Evolutionary conservation across 139 green algal species (phyloP).

Genomic region (Micromonas commoda): DNA sequence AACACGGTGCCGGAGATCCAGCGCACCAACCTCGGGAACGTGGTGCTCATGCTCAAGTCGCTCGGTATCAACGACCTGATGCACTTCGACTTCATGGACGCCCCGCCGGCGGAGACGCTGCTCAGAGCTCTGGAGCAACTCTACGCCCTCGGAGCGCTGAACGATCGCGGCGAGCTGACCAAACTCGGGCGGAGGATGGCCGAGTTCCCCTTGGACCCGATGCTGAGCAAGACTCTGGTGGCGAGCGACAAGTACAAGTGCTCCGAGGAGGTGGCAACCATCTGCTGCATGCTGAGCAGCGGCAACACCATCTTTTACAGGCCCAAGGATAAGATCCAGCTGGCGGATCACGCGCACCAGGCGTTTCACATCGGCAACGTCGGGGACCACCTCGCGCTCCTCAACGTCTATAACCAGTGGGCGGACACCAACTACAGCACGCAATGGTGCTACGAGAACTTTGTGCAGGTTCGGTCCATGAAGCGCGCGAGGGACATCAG

Average conservation of each 20-base stretch:
- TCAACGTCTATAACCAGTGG: constrained; percentile 98
- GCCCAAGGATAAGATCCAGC: constrained; percentile 61
- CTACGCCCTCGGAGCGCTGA: constrained; percentile 91
- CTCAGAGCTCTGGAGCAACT: constrained; percentile 82
- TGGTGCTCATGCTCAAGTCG: constrained; percentile 46
- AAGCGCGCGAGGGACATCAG: constrained; percentile 66
- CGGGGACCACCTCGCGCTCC: constrained; percentile 95
- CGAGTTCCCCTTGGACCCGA: constrained; percentile 95
- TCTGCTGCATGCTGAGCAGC: constrained; percentile 88
- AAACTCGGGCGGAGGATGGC: constrained; percentile 94
- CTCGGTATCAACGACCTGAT: constrained; percentile 98
- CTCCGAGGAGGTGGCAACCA: constrained; percentile 92
- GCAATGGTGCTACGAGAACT: constrained; percentile 91
- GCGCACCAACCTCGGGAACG: constrained; percentile 51
- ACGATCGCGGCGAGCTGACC: constrained; percentile 91
- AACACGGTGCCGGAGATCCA: constrained; percentile 50
- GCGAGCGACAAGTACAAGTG: constrained; percentile 89
- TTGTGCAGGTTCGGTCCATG: constrained; percentile 87
- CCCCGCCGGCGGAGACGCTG: constrained; percentile 61
- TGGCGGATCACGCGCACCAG: constrained; percentile 89
- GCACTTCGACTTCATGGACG: constrained; percentile 99
- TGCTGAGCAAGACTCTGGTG: constrained; percentile 93
- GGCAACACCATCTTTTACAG: constrained; percentile 84
- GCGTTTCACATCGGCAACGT: constrained; percentile 99
- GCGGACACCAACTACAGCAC: constrained; percentile 80